A percentile compares a stretch with the other conserved stretches of the same genome.
Evolutionary conservation across 768 basidiomycete genomes (phyloP).

Genomic region (Mycena galericulata): DNA sequence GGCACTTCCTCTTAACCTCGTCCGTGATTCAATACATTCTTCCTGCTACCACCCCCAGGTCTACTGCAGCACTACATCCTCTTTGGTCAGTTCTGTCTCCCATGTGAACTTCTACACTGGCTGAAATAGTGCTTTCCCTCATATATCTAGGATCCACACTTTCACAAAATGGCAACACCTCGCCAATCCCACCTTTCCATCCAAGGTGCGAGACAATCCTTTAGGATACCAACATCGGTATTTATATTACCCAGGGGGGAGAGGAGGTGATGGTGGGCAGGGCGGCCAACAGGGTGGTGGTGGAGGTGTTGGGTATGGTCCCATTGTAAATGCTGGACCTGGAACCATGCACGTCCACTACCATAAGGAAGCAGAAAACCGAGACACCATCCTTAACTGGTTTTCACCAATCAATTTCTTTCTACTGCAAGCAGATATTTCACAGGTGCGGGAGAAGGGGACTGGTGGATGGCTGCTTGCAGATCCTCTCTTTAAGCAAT

Average conservation of each 20-base stretch:
- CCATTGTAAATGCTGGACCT: slow-evolving; percentile 1
- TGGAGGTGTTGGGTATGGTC: slow-evolving; percentile 12
- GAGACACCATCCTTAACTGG: too few relatives aligned
- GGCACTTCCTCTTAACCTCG: slow-evolving; percentile 14
- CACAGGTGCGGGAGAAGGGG: too few relatives aligned
- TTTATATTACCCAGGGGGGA: slow-evolving; percentile 17
- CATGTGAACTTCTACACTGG: too few relatives aligned
- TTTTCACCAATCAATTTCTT: too few relatives aligned
- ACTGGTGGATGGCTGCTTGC: too few relatives aligned
- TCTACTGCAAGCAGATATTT: too few relatives aligned
- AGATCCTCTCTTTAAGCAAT: too few relatives aligned
- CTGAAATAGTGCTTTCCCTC: too few relatives aligned
- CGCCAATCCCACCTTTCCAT: not conserved
- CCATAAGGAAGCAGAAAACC: too few relatives aligned
- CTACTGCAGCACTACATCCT: slow-evolving; percentile 12
- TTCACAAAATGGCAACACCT: not conserved
- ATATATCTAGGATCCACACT: too few relatives aligned
- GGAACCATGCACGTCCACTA: too few relatives aligned
- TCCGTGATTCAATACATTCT: slow-evolving; percentile 6
- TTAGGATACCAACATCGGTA: not conserved
- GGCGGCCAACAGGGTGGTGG: not conserved
- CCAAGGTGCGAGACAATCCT: slow-evolving; percentile 1
- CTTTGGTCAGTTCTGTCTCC: too few relatives aligned
- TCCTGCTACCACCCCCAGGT: slow-evolving; percentile 7
- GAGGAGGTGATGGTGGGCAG: slow-evolving; percentile 5